phyloP scores from a whole-genome alignment of 1,139 yeast species.

The Nakaseomyces nivariensis region DNA sequence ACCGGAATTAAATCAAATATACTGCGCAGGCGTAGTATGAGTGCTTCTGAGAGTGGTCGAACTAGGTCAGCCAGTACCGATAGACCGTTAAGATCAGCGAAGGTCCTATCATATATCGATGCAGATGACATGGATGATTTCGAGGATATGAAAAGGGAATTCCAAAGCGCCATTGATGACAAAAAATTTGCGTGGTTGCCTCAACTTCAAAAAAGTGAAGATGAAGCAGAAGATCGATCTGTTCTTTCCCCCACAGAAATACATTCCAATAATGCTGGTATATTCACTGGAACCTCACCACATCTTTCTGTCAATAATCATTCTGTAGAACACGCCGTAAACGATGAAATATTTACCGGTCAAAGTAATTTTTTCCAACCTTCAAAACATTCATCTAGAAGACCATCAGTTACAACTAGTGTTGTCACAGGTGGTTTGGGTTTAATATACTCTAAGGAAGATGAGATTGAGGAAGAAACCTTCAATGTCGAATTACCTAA shows the following conservation, averaged over 20 bases:
- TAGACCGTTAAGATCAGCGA: slow-evolving; percentile 19
- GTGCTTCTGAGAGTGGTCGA: not conserved
- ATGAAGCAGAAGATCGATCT: not conserved
- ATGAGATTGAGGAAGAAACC: slow-evolving; percentile 7
- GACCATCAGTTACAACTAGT: not conserved
- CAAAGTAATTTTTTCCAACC: not conserved
- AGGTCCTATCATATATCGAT: slow-evolving; percentile 21
- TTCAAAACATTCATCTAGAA: not conserved
- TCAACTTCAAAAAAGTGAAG: slow-evolving; percentile 8
- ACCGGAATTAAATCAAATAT: slow-evolving; percentile 5
- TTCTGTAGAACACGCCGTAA: not conserved
- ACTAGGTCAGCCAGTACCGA: slow-evolving; percentile 6
- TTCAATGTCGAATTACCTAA: slow-evolving; percentile 15
- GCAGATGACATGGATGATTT: slow-evolving; percentile 29
- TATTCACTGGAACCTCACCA: not conserved
- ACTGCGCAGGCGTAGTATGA: slow-evolving; percentile 14
- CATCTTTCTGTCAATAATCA: not conserved
- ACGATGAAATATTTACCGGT: not conserved
- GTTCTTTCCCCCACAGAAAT: not conserved
- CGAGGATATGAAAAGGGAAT: slow-evolving; percentile 25
- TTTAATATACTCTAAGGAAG: slow-evolving; percentile 4
- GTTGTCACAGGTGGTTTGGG: not conserved
- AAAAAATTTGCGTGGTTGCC: slow-evolving; percentile 26
- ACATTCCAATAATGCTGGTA: not conserved
- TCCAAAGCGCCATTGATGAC: slow-evolving; percentile 19